Conservation (phyloP, 345 rosid species). For the Gossypium raimondii region DNA sequence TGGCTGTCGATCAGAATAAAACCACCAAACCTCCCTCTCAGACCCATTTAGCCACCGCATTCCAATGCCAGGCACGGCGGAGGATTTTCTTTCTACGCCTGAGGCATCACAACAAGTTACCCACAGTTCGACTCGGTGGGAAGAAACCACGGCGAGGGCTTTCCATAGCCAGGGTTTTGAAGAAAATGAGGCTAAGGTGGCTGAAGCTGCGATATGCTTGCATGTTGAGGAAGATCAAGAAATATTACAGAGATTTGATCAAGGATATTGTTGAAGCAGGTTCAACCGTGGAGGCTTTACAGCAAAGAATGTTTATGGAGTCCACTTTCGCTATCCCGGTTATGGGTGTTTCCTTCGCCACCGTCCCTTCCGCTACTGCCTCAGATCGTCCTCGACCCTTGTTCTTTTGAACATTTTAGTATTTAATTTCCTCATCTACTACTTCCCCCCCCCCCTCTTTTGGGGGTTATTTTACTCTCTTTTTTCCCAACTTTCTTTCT, state of each 20-base stretch:
- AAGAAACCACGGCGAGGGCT: constrained; percentile 31
- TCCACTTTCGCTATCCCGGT: constrained; percentile 55
- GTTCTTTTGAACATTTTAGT: constrained; percentile 17
- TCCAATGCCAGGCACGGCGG: constrained; percentile 29
- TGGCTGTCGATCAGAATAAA: constrained; percentile 20
- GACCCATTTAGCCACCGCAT: constrained; percentile 11
- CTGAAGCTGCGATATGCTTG: constrained; percentile 40
- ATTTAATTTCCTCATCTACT: neutral
- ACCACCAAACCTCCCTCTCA: constrained; percentile 7
- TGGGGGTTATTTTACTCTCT: neutral
- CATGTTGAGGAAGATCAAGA: constrained; percentile 49
- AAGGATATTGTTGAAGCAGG: constrained; percentile 51
- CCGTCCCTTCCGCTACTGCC: constrained; percentile 29
- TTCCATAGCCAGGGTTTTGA: constrained; percentile 35
- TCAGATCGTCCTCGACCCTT: constrained; percentile 29
- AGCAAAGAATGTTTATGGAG: constrained; percentile 58
- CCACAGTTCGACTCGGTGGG: constrained; percentile 56
- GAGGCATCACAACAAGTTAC: constrained; percentile 39
- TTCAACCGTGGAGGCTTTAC: constrained; percentile 37
- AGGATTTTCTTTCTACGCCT: constrained; percentile 31
- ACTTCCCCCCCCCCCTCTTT: neutral
- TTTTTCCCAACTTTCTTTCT: neutral
- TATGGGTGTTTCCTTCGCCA: constrained; percentile 46
- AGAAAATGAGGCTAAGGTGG: constrained; percentile 53
- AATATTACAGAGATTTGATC: constrained; percentile 38